These are phyloP conservation scores for Calonectria pauciramosa DNA, from an alignment of 2,329 filamentous ascomycete genomes.

Conservation along the genomic window DNA sequence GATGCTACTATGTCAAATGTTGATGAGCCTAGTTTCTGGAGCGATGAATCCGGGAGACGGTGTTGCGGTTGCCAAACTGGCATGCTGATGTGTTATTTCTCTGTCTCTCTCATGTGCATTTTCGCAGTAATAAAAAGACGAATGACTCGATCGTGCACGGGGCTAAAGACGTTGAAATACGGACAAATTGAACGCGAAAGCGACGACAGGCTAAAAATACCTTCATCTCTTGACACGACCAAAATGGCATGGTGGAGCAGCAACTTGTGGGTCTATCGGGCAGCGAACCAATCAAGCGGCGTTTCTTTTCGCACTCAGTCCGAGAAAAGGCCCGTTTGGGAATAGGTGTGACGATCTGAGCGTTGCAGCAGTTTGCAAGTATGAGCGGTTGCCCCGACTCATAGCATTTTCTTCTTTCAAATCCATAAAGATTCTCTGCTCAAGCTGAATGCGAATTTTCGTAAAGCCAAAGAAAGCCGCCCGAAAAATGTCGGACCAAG, in stretches of 20 bases:
- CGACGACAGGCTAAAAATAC: neutral
- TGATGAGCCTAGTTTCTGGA: neutral
- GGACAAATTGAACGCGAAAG: neutral
- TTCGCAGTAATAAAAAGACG: neutral
- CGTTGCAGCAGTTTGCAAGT: neutral
- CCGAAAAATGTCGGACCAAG: neutral
- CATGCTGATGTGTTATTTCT: neutral
- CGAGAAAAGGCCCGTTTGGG: neutral
- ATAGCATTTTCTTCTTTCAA: neutral
- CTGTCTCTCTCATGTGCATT: neutral
- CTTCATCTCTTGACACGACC: neutral
- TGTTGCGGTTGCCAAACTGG: neutral
- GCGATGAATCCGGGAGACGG: neutral
- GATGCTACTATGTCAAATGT: neutral
- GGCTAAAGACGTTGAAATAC: neutral
- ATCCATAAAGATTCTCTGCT: neutral
- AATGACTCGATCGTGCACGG: neutral
- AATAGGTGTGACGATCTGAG: neutral
- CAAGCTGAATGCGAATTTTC: neutral
- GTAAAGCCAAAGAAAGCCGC: neutral
- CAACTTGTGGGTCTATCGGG: neutral
- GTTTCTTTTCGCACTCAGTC: neutral
- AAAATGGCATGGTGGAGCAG: neutral
- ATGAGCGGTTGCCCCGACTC: neutral
- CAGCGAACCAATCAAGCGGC: neutral